Percentiles rank a stretch among this genome's conserved stretches.
Evolutionary conservation across 169 alveolate species (phyloP).

Genomic region (Ichthyophthirius multifiliis): DNA sequence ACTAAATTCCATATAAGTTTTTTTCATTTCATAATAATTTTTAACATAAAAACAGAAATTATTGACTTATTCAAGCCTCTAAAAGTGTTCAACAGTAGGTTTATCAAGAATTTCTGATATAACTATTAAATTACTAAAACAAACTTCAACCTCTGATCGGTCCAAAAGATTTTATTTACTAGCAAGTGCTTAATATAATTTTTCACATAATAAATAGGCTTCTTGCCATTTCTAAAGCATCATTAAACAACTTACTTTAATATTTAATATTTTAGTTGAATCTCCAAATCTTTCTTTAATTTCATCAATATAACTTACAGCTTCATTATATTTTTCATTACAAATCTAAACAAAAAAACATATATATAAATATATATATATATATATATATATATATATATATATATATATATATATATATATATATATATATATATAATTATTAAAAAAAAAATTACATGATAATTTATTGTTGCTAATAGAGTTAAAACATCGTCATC

Average conservation of each 20-base stretch:
- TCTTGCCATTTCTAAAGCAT: neutral
- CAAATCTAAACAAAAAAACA: neutral
- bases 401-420: too few species aligned
- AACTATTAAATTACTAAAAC: constrained; percentile 1
- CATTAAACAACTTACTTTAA: neutral
- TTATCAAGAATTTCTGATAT: neutral
- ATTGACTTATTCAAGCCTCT: neutral
- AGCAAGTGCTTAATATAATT: neutral
- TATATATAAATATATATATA: too few species aligned
- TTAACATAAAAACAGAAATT: neutral
- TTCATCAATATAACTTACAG: neutral
- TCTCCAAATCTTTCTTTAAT: constrained; percentile 7
- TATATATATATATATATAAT: neutral
- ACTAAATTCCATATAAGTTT: neutral
- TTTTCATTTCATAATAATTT: neutral
- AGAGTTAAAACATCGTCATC: neutral
- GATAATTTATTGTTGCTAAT: neutral
- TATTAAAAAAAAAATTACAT: neutral
- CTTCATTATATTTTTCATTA: constrained; percentile 1
- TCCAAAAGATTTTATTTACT: neutral
- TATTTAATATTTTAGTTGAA: neutral
- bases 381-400: too few species aligned
- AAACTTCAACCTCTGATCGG: neutral
- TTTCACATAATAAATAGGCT: neutral
- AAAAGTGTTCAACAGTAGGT: neutral